These are phyloP conservation scores for Croton laevigatus DNA, from an alignment of 441 rosid species.

Conservation along the genomic window DNA sequence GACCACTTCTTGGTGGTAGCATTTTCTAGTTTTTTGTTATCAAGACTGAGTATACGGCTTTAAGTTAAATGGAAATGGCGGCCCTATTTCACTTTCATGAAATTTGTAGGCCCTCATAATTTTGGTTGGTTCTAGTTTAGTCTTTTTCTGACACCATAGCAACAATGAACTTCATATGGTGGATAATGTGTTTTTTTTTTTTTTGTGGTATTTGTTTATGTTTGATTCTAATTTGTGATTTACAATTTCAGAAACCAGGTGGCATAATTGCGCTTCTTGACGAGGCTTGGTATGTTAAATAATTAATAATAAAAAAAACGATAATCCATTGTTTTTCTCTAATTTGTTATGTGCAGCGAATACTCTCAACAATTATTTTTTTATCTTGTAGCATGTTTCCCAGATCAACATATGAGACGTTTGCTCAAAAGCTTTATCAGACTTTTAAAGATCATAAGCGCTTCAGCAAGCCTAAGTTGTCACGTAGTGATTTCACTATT, in stretches of 20 bases:
- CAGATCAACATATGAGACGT: slow-evolving; percentile 91
- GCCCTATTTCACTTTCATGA: background rate
- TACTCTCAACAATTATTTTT: slow-evolving; percentile 17
- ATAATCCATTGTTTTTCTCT: background rate
- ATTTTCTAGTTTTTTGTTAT: background rate
- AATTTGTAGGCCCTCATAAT: background rate
- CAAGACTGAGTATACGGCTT: background rate
- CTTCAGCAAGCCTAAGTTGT: slow-evolving; percentile 91
- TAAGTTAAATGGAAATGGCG: background rate
- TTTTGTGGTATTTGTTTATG: background rate
- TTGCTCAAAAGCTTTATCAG: slow-evolving; percentile 92
- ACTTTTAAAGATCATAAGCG: slow-evolving; percentile 89
- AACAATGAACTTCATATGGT: too few relatives aligned
- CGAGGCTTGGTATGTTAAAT: slow-evolving; percentile 83
- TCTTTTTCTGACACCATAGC: too few relatives aligned
- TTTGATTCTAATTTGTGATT: slow-evolving; percentile 28
- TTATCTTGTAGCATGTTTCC: slow-evolving; percentile 83
- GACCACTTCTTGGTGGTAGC: background rate
- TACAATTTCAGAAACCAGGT: slow-evolving; percentile 86
- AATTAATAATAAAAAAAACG: slow-evolving; percentile 5
- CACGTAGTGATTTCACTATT: slow-evolving; percentile 86
- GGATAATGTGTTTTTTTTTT: too few relatives aligned
- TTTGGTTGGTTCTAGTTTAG: background rate
- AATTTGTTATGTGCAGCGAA: background rate
- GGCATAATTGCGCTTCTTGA: slow-evolving; percentile 97